Evolutionary conservation across 2,329 filamentous ascomycete species (phyloP), one percentile per base, ranked within the genome.

Genomic region (Allantophomopsis cytisporea): DNA sequence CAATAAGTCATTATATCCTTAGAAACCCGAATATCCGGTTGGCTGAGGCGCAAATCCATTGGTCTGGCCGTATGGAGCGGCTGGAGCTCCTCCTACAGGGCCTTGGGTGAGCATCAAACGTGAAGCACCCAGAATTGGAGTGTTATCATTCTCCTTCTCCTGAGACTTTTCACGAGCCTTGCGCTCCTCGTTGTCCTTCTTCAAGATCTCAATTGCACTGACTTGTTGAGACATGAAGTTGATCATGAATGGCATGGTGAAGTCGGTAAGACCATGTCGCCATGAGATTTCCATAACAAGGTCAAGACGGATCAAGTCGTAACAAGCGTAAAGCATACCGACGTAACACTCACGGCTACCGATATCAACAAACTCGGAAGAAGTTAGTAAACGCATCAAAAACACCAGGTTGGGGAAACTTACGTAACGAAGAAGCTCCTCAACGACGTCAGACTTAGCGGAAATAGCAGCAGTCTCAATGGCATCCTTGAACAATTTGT

Each of bases 201-300:
- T 94, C 45, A 98, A 73, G 43, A 70, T 60, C 43, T 87, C 76
- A 50, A 98, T 81, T 41, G 93, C 81, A 49, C 82, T 78, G 31
- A 85, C 87, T 64, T 96, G 88, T 62, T 94, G 87, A 50, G 80
- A 77, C 47, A 98, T 71, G 68, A 93, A 83, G 68, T 96, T 98
- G 74, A 98, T 96, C 86, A 98, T 93, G 71, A 94, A 98, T 14
- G 91, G 91, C 93, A 98, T 98, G 36, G 88, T 94, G 65, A 94
- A 98, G 66, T 98, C 91, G 53, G 80, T 78, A 31, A 98, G 80
- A 43, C 87, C 86, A 58, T 94, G 73, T 52, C 91, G 89, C 91
- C 91, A 98, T 43, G 91, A 96, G 42, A 98, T 75, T 66, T 98
- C 91, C 61, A 98, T 76, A 43, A 98, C 82, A 39, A 93, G 70